Percentiles rank a stretch among this genome's conserved stretches.
These are phyloP conservation scores for Aciculosporium take DNA, from an alignment of 2,329 filamentous ascomycete species.

Conservation along the genomic window DNA sequence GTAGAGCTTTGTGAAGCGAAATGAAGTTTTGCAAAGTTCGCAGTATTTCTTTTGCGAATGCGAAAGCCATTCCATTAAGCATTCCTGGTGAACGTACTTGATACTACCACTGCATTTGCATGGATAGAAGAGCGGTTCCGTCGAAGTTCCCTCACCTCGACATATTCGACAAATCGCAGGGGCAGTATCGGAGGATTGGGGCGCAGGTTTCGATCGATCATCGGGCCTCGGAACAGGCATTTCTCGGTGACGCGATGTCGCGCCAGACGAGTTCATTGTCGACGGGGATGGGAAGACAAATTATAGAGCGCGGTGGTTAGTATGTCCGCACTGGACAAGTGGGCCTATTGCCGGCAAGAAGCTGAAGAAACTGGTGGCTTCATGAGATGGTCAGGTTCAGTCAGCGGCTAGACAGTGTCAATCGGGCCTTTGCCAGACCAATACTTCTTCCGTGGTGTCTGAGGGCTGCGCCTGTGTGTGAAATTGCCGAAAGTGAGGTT, in stretches of 20 bases:
- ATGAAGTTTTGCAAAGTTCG: slow-evolving; percentile 96
- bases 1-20: slow-evolving; percentile 96
- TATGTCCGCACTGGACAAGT: slow-evolving; percentile 4
- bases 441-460: background rate
- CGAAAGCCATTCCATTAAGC: slow-evolving; percentile 95
- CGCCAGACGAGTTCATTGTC: slow-evolving; percentile 3
- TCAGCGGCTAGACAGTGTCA: background rate
- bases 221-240: slow-evolving; percentile 12
- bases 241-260: slow-evolving; percentile 1
- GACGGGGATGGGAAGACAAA: background rate
- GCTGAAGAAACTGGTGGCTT: background rate
- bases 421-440: background rate
- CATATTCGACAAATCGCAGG: slow-evolving; percentile 93
- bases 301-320: slow-evolving; percentile 7
- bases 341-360: slow-evolving; percentile 3
- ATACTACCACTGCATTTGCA: slow-evolving; percentile 99
- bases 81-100: slow-evolving; percentile 95
- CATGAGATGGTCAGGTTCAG: slow-evolving; percentile 3
- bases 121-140: slow-evolving; percentile 87
- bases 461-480: background rate
- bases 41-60: slow-evolving; percentile 99
- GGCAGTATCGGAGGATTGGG: slow-evolving; percentile 18
- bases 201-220: slow-evolving; percentile 6
- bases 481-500: background rate
- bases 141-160: slow-evolving; percentile 66